phyloP scores from a whole-genome alignment of 495 filamentous ascomycete genomes.

The Tetracladium marchalianum region DNA sequence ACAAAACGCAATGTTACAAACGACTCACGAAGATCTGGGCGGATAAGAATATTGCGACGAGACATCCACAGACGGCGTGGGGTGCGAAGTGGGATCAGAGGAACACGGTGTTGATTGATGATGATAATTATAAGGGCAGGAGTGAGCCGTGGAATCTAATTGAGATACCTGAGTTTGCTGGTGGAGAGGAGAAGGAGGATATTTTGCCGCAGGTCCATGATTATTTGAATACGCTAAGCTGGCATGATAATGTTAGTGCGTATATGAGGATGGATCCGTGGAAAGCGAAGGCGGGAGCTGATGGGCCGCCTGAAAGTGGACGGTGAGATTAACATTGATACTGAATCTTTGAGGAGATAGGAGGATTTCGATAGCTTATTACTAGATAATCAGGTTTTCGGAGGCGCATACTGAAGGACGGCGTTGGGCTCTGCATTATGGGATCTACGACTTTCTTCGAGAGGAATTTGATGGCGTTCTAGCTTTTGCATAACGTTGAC shows the following conservation, averaged over 20 bases:
- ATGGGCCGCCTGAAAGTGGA: too few species aligned
- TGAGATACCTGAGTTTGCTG: slow-evolving; percentile 65
- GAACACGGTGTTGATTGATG: slow-evolving; percentile 90
- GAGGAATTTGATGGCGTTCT: too few species aligned
- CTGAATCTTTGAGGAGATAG: too few species aligned
- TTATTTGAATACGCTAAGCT: slow-evolving; percentile 33
- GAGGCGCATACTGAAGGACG: too few species aligned
- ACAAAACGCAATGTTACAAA: slow-evolving; percentile 84
- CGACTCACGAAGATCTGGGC: slow-evolving; percentile 63
- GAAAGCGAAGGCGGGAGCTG: too few species aligned
- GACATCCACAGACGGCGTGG: slow-evolving; percentile 31
- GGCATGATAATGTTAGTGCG: slow-evolving; percentile 35
- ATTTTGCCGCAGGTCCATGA: slow-evolving; percentile 38
- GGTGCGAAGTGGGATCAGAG: slow-evolving; percentile 56
- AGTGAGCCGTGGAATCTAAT: slow-evolving; percentile 80
- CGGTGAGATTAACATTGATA: too few species aligned
- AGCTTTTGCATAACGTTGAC: too few species aligned
- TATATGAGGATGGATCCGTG: slow-evolving; percentile 26
- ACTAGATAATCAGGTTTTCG: too few species aligned
- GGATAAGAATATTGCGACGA: slow-evolving; percentile 35
- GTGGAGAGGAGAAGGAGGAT: slow-evolving; percentile 25
- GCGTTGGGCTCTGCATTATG: too few species aligned
- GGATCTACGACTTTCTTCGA: too few species aligned
- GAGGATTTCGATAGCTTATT: too few species aligned
- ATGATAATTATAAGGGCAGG: slow-evolving; percentile 65